Evolutionary conservation across 257 asterid genomes (phyloP).

Genomic region (Gentiana dahurica): DNA sequence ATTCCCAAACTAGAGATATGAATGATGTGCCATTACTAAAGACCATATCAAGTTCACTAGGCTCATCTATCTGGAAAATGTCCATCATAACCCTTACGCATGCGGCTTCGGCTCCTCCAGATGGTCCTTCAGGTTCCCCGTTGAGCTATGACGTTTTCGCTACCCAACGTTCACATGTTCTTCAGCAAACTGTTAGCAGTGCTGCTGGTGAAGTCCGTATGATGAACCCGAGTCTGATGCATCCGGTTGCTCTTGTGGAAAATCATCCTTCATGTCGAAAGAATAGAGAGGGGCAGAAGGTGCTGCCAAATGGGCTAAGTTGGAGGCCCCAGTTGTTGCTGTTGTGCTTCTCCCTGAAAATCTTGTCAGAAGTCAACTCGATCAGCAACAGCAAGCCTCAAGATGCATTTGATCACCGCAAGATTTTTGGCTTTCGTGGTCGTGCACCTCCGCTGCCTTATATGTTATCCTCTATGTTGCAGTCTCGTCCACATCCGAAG

Average conservation of each 20-base stretch:
- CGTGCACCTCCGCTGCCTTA: conserved; percentile 94
- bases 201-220: conserved; percentile 76
- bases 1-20: conserved; percentile 83
- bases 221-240: conserved; percentile 84
- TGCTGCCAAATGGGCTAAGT: conserved; percentile 86
- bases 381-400: conserved; percentile 64
- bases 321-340: conserved; percentile 92
- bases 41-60: conserved; percentile 59
- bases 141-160: conserved; percentile 76
- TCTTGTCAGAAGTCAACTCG: conserved; percentile 62
- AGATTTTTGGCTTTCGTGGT: conserved; percentile 61
- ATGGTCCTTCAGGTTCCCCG: conserved; percentile 83
- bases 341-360: conserved; percentile 76
- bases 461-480: conserved; percentile 88
- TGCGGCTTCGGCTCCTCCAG: conserved; percentile 94
- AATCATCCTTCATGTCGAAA: conserved; percentile 81
- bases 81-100: conserved; percentile 87
- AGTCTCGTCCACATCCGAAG: conserved; percentile 84
- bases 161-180: conserved; percentile 82
- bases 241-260: conserved; percentile 85
- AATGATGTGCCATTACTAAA: conserved; percentile 72
- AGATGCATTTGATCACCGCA: conserved; percentile 68
- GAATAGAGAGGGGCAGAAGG: conserved; percentile 86
- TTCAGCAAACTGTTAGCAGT: conserved; percentile 84
- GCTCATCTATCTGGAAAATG: conserved; percentile 73